Evolutionary conservation across 2,329 filamentous ascomycete genomes (phyloP).

Genomic region (Aspergillus sp.): DNA sequence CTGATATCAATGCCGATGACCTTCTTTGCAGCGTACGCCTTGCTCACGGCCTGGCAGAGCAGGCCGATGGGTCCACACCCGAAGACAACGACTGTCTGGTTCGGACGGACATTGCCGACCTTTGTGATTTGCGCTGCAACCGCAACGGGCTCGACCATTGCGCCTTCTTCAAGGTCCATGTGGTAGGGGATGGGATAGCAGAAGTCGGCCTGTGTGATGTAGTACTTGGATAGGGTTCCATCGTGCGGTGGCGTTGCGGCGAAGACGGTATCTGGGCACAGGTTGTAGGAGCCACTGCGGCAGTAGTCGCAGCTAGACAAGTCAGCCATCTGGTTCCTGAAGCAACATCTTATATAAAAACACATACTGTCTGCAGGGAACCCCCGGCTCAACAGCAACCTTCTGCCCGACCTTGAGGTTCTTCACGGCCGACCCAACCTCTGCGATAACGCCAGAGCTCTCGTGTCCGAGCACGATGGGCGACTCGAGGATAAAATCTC

Average conservation of each 20-base stretch:
- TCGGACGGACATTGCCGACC: constrained; percentile 40
- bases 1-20: constrained; percentile 52
- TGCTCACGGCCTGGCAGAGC: constrained; percentile 48
- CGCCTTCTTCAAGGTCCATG: constrained; percentile 53
- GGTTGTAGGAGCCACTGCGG: constrained; percentile 2
- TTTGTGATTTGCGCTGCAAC: constrained; percentile 52
- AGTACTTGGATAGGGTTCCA: constrained; percentile 53
- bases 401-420: constrained; percentile 24
- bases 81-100: constrained; percentile 50
- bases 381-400: constrained; percentile 27
- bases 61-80: constrained; percentile 54
- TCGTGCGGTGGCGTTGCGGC: constrained; percentile 48
- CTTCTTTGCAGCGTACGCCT: constrained; percentile 47
- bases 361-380: constrained; percentile 37
- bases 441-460: constrained; percentile 24
- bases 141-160: constrained; percentile 54
- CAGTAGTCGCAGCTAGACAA: constrained; percentile 5
- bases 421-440: constrained; percentile 23
- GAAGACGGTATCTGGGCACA: constrained; percentile 43
- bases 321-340: neutral
- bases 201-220: constrained; percentile 48
- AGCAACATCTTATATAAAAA: too few species aligned
- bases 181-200: constrained; percentile 48
- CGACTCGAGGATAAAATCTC: constrained; percentile 16
- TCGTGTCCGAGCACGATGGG: constrained; percentile 32